Evolutionary conservation across 306 rosid species (phyloP).

Genomic region (Vicia sativa): DNA sequence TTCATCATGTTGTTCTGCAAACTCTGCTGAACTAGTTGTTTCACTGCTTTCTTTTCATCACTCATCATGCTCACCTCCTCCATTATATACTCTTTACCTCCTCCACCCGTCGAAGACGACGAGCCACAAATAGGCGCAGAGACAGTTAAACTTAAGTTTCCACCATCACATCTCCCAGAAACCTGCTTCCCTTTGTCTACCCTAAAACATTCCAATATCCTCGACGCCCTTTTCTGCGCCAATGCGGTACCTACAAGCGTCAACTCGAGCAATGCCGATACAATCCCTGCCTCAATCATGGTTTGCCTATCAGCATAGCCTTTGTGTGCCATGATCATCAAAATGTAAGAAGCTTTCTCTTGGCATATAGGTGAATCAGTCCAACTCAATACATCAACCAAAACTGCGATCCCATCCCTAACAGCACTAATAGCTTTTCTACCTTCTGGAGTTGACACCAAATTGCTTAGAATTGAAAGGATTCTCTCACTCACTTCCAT

Average conservation of each 20-base stretch:
- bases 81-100: constrained; percentile 50
- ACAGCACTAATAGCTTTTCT: constrained; percentile 65
- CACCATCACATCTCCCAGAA: constrained; percentile 53
- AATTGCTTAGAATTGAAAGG: constrained; percentile 72
- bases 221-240: constrained; percentile 97
- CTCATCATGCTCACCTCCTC: constrained; percentile 73
- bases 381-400: constrained; percentile 85
- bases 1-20: constrained; percentile 90
- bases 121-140: constrained; percentile 83
- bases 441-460: constrained; percentile 77
- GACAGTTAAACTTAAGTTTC: constrained; percentile 55
- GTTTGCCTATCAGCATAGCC: constrained; percentile 76
- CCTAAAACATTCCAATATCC: constrained; percentile 82
- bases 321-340: constrained; percentile 97
- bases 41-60: constrained; percentile 94
- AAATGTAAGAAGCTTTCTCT: constrained; percentile 85
- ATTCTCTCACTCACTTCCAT: constrained; percentile 86
- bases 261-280: constrained; percentile 78
- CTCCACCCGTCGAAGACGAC: constrained; percentile 55
- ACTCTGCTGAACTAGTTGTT: constrained; percentile 89
- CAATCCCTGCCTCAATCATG: constrained; percentile 91
- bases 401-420: constrained; percentile 52
- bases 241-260: constrained; percentile 84
- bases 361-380: constrained; percentile 87
- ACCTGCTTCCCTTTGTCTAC: constrained; percentile 79